Percentiles rank a stretch among this genome's conserved stretches.
Conservation (phyloP, 495 filamentous ascomycete genomes). For the Aspergillus baeticus region DNA sequence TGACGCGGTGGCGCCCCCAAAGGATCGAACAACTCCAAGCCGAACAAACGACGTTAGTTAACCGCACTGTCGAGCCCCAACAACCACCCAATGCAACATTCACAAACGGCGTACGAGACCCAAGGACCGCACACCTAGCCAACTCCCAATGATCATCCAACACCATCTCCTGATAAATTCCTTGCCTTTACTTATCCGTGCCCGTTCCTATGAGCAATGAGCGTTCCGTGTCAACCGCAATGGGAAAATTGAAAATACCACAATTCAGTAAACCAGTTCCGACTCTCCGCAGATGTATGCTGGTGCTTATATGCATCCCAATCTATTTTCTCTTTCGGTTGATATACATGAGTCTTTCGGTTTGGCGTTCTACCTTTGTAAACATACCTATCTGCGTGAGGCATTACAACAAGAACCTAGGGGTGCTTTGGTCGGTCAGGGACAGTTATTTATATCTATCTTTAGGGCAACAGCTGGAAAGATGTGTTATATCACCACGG, state of each 20-base stretch:
- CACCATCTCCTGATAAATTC: background rate
- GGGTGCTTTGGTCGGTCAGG: no score
- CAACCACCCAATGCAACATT: background rate
- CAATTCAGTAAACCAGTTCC: no score
- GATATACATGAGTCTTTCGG: no score
- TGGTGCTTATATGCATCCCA: no score
- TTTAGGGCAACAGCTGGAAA: no score
- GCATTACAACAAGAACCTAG: background rate
- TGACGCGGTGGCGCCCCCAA: constrained; percentile 43
- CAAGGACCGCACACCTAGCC: background rate
- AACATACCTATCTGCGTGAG: no score
- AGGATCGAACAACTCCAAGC: constrained; percentile 17
- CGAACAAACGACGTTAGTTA: constrained; percentile 16
- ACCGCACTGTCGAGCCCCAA: constrained; percentile 7
- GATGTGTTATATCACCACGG: no score
- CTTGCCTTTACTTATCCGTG: background rate
- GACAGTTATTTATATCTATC: no score
- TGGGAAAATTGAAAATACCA: no score
- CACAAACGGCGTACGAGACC: constrained; percentile 6
- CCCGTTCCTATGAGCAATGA: background rate
- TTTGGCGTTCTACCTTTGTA: background rate
- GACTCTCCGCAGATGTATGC: no score
- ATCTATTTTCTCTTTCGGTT: no score
- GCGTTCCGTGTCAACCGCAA: background rate
- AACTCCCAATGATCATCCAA: background rate